Base-by-base conservation (phyloP, 192 early-diverging fungal genomes). In the Rhizophagus sp. region DNA sequence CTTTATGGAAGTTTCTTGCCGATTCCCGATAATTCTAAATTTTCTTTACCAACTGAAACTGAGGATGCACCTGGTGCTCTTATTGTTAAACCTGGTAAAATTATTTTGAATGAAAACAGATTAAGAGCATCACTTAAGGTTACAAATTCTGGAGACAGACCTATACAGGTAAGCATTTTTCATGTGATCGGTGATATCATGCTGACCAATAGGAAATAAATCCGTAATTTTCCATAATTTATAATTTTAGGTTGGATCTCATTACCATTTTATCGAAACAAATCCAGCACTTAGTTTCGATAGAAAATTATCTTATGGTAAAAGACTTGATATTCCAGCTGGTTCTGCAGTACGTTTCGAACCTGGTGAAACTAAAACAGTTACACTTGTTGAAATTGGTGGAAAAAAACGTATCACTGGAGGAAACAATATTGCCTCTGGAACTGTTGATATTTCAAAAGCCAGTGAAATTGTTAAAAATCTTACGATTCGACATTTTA, bases 301-400 rank as follows among this genome's bases (percentile, higher is more conserved):
- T 86, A 93, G 97, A 17, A 82, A 80, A 0, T 80, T 93, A 4
- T 90, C 96, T 2, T 98, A 97, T 81, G 97, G 97, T 2, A 88
- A 89, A 71, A 88, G 96, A 17, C 87, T 99, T 15, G 95, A 98
- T 83, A 96, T 99, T 73, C 94, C 97, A 0, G 95, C 96, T 7
- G 97, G 97, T 47, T 94, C 96, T 0, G 96, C 97, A 11, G 91
- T 97, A 72, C 93, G 97, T 7, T 99, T 99, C 82, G 97, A 99
- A 85, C 97, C 97, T 0, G 97, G 97, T 11, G 97, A 98, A 81
- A 90, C 91, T 19, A 94, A 96, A 76, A 89, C 91, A 6, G 95
- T 97, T 11, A 87, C 93, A 11, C 87, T 96, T 30, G 92, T 95
- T 9, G 91, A 91, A 47, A 97, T 99, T 83, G 95, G 85, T 25